phyloP scores from a whole-genome alignment of 495 filamentous ascomycete genomes.

The Penicillium dipodomyicola region DNA sequence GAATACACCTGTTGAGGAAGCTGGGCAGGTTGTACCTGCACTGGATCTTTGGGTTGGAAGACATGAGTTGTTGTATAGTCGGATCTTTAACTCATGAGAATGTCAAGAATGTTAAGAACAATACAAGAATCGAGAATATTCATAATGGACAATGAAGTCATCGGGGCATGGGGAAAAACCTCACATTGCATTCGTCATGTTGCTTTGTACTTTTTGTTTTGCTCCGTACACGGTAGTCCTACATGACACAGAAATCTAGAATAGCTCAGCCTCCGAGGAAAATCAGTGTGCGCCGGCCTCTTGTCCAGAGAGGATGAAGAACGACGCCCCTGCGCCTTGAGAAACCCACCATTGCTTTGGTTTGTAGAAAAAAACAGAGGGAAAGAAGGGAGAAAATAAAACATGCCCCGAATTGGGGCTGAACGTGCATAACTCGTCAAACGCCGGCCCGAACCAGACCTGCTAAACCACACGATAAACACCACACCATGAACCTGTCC shows the following conservation, averaged over 20 bases:
- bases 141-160: background rate
- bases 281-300: slow-evolving; percentile 18
- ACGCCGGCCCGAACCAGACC: slow-evolving; percentile 42
- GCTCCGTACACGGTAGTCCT: slow-evolving; percentile 32
- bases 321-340: slow-evolving; percentile 16
- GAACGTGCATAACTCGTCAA: slow-evolving; percentile 29
- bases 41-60: slow-evolving; percentile 94
- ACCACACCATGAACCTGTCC: slow-evolving; percentile 44
- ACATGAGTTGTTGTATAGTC: slow-evolving; percentile 91
- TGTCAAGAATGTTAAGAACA: background rate
- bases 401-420: slow-evolving; percentile 9
- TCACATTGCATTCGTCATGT: slow-evolving; percentile 23
- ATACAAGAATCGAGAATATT: background rate
- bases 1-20: slow-evolving; percentile 63
- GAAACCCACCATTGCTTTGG: background rate
- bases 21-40: slow-evolving; percentile 81
- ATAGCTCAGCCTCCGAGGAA: slow-evolving; percentile 12
- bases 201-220: slow-evolving; percentile 11
- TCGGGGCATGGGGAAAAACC: background rate
- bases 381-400: slow-evolving; percentile 17
- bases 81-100: slow-evolving; percentile 83
- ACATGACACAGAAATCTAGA: slow-evolving; percentile 33
- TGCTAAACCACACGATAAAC: slow-evolving; percentile 41
- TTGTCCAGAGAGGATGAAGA: slow-evolving; percentile 31
- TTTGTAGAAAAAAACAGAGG: slow-evolving; percentile 11